Evolutionary conservation across 257 asterid genomes (phyloP), one percentile per base, ranked within the genome.

Genomic region (Fraxinus cuspidata): DNA sequence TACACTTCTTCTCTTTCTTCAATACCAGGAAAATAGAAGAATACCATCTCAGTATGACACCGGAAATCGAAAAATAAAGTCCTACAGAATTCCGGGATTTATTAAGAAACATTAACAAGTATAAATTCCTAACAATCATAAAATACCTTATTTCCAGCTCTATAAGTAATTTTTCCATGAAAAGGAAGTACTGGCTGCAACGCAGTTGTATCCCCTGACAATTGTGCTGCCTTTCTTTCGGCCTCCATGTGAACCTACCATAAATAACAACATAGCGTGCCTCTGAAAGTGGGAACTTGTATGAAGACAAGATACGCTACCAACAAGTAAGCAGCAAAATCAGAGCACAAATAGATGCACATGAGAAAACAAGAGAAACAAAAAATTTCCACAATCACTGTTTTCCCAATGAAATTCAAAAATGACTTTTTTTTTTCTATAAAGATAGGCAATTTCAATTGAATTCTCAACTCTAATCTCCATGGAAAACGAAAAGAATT

Each of bases 201-300:
- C 83, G 86, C 81, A 81, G 79, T 70, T 25, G 82, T 74, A 27
- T 89, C 94, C 60, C 88, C 92, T 77, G 90, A 89, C 73, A 74
- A 70, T 83, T 85, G 88, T 88, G 84, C 81, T 53, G 91, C 83
- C 86, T 96, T 96, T 82, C 92, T 87, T 74, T 93, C 99, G 75
- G 92, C 96, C 91, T 92, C 97, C 95, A 96, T 83, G 85, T 96
- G 98, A 84, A 93, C 99, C 99, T 96, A 86, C 78, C 67, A 78
- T 42, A 81, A 68, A 81, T 44, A 77, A 72, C 31, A 81, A 76
- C 47, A 42, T 40, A 49, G 67, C 18, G 68, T 56, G 70, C 34
- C 49, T 78, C 72, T 65, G 32, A 8, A 72, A 34, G n/a, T 34
- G 60, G 72, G 70, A 80, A 73, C 31, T 27, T 18, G 56, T 51